Evolutionary conservation across 2,329 filamentous ascomycete genomes (phyloP), one percentile per base, ranked within the genome.

Genomic region (Pezizomycotina sp.): DNA sequence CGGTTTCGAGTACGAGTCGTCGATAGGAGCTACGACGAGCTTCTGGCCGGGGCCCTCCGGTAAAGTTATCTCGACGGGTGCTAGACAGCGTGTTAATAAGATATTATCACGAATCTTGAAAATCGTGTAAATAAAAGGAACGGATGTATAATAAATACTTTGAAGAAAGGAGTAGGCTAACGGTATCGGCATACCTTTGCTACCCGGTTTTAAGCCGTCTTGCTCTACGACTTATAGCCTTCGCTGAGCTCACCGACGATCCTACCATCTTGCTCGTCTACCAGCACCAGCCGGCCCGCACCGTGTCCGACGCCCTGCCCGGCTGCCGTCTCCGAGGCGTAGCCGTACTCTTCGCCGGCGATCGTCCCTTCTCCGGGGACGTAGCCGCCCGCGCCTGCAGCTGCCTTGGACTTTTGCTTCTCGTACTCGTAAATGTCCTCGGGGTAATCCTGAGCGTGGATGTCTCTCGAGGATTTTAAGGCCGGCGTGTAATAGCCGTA

Each of bases 261-360:
- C 50, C 81, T 91, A 34, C 89, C 89, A 58, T 98, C 79, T 55
- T 95, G 86, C 58, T 98, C 89, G 53, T 98, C 83, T 10, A 98
- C 65, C 6, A 98, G 66, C 4, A 98, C 86, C 15, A 49, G 93
- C 86, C 56, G 89, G 74, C 10, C 84, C 80, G 22, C 69, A 56
- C 36, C 22, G n/a, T 52, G 47, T 26, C 41, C 38, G n/a, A 48
- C 48, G 40, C n/a, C n/a, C 7, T 16, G 24, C 14, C 37, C 25
- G 5, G 30, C 16, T 24, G 30, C 8, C 20, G 30, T n/a, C 16
- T 3, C 8, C 3, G 6, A 7, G 5, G 16, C 37, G 21, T 35
- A 40, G 14, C 32, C 32, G 14, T 44, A 34, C 26, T 44, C 23
- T 22, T 44, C 18, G 3, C 33, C 33, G 21, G 41, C 41, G 36